Evolutionary conservation across 331 rosid genomes (phyloP).

Genomic region (Quercus phellos): DNA sequence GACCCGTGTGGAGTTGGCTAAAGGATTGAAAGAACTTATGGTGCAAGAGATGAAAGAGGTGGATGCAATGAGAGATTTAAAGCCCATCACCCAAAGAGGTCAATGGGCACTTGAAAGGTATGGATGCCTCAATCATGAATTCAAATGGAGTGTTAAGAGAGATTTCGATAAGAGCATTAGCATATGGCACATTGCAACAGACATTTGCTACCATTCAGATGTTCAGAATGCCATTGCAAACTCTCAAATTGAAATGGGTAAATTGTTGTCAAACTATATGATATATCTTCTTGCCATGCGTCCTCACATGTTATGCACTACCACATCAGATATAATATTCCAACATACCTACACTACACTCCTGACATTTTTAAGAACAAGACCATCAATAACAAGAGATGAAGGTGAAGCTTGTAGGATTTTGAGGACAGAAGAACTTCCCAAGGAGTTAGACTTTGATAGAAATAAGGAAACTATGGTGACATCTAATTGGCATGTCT

Average conservation of each 20-base stretch:
- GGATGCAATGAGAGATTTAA: conserved; percentile 36
- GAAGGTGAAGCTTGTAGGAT: conserved; percentile 35
- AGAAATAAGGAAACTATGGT: conserved; percentile 47
- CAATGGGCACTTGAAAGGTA: conserved; percentile 56
- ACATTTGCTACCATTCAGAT: conserved; percentile 40
- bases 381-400: conserved; percentile 18
- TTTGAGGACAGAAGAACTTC: conserved; percentile 27
- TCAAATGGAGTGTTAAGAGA: conserved; percentile 49
- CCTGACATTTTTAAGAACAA: conserved; percentile 9
- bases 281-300: conserved; percentile 57
- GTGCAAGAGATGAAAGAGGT: conserved; percentile 44
- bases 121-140: conserved; percentile 29
- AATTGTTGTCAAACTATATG: conserved; percentile 51
- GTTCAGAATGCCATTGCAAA: neutral
- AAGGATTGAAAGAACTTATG: conserved; percentile 34
- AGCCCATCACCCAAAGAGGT: conserved; percentile 46
- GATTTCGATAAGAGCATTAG: conserved; percentile 58
- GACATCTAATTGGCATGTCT: conserved; percentile 45
- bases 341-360: conserved; percentile 39
- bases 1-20: conserved; percentile 16
- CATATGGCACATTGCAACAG: conserved; percentile 69
- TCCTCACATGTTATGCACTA: conserved; percentile 49
- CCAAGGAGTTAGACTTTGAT: neutral
- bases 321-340: conserved; percentile 41
- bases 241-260: conserved; percentile 31